phyloP scores from a whole-genome alignment of 1,139 yeast genomes.

The Blastobotrys serpentis region DNA sequence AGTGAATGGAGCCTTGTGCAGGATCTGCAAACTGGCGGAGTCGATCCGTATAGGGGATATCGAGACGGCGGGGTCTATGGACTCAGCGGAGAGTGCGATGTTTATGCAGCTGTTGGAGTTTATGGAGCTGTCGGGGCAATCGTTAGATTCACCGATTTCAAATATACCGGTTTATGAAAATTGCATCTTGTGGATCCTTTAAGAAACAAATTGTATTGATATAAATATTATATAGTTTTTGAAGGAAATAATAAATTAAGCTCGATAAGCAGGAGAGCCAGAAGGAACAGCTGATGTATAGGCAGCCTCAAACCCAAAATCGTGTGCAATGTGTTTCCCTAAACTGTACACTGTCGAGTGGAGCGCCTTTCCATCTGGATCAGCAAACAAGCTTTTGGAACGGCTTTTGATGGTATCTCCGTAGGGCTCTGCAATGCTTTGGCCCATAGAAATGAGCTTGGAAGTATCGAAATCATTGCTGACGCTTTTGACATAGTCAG shows the following conservation, averaged over 20 bases:
- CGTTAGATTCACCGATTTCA: slow-evolving; percentile 25
- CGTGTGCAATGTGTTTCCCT: slow-evolving; percentile 27
- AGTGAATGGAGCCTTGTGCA: slow-evolving; percentile 29
- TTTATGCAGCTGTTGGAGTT: slow-evolving; percentile 34
- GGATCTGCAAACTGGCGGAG: slow-evolving; percentile 22
- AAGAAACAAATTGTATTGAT: background rate
- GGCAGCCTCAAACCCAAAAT: slow-evolving; percentile 20
- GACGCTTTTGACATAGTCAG: slow-evolving; percentile 27
- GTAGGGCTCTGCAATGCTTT: slow-evolving; percentile 13
- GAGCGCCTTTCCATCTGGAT: slow-evolving; percentile 24
- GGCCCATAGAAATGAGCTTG: slow-evolving; percentile 17
- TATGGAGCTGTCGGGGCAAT: slow-evolving; percentile 31
- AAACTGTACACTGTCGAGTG: slow-evolving; percentile 24
- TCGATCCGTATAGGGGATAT: slow-evolving; percentile 25
- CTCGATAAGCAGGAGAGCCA: no score
- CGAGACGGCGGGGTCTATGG: slow-evolving; percentile 30
- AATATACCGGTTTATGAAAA: background rate
- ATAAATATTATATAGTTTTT: no score
- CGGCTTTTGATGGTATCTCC: slow-evolving; percentile 11
- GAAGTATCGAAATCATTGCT: slow-evolving; percentile 27
- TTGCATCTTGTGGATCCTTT: background rate
- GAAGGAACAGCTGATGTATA: background rate
- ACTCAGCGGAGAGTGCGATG: slow-evolving; percentile 28
- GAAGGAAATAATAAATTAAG: no score
- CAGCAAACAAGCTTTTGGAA: slow-evolving; percentile 24